Conservation (phyloP, 225 moss, liverwort and hornwort genomes). For the Rhytidiadelphus loreus region DNA sequence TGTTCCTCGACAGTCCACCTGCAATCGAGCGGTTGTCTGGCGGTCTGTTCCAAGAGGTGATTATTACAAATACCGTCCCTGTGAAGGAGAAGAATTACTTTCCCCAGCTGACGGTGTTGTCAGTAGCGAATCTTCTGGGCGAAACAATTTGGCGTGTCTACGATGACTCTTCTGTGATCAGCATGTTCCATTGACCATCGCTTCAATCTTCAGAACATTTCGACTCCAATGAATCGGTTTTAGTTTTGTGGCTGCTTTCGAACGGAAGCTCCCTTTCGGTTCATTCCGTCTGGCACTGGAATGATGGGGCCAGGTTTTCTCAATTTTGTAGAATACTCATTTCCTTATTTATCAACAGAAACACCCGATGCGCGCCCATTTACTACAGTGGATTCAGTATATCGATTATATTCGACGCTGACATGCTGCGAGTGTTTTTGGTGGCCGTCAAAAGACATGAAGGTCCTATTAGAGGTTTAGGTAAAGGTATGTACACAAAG, state of each 20-base stretch:
- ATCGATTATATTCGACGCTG: background rate
- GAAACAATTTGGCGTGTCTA: slow-evolving; percentile 96
- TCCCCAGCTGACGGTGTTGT: slow-evolving; percentile 76
- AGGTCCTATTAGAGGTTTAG: background rate
- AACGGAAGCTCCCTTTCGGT: slow-evolving; percentile 26
- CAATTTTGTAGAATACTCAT: slow-evolving; percentile 28
- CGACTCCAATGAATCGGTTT: background rate
- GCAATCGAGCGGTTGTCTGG: slow-evolving; percentile 81
- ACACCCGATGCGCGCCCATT: background rate
- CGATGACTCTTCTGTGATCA: slow-evolving; percentile 77
- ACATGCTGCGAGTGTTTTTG: background rate
- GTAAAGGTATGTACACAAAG: background rate
- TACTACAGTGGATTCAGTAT: background rate
- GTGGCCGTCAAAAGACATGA: background rate
- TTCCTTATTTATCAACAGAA: slow-evolving; percentile 6
- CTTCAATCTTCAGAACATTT: background rate
- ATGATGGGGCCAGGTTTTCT: slow-evolving; percentile 15
- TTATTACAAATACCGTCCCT: slow-evolving; percentile 75
- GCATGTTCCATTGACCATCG: slow-evolving; percentile 52
- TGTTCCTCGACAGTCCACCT: slow-evolving; percentile 57
- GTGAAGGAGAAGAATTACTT: slow-evolving; percentile 71
- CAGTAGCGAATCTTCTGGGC: slow-evolving; percentile 88
- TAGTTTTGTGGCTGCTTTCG: slow-evolving; percentile 21
- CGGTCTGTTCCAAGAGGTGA: slow-evolving; percentile 90
- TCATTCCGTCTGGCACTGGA: slow-evolving; percentile 22